Evolutionary conservation across 2,329 filamentous ascomycete species (phyloP).

Genomic region (Fusarium duplospermum): DNA sequence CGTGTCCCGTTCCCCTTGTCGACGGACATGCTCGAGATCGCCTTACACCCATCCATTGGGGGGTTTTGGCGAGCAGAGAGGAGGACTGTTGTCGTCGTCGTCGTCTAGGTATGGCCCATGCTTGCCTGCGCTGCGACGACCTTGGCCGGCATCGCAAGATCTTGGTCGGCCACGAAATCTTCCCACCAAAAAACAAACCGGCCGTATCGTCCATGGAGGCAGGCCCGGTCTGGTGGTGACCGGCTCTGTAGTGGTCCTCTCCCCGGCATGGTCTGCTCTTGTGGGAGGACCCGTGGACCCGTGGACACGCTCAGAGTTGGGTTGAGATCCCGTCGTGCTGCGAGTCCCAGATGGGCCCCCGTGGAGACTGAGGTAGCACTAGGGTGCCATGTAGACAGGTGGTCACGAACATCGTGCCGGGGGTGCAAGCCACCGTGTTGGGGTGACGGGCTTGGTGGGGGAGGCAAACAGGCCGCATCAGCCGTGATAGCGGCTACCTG

Average conservation of each 20-base stretch:
- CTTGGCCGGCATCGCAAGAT: neutral
- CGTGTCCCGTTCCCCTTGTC: slow-evolving; percentile 4
- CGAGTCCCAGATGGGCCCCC: slow-evolving; percentile 53
- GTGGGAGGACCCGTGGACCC: slow-evolving; percentile 45
- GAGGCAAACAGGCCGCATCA: slow-evolving; percentile 5
- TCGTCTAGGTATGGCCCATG: neutral
- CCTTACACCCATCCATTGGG: slow-evolving; percentile 13
- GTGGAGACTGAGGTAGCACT: slow-evolving; percentile 52
- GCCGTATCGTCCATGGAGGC: slow-evolving; percentile 15
- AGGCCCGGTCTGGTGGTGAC: slow-evolving; percentile 27
- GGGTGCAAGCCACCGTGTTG: neutral
- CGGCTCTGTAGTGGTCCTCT: slow-evolving; percentile 26
- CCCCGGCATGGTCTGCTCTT: slow-evolving; percentile 37
- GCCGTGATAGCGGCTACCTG: slow-evolving; percentile 42
- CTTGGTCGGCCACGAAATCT: neutral
- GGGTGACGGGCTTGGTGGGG: neutral
- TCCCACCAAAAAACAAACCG: slow-evolving; percentile 21
- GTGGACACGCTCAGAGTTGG: slow-evolving; percentile 50
- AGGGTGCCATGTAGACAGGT: slow-evolving; percentile 50
- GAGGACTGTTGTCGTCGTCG: neutral
- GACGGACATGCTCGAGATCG: neutral
- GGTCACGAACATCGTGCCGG: slow-evolving; percentile 39
- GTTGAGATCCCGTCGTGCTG: slow-evolving; percentile 54
- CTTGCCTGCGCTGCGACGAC: neutral
- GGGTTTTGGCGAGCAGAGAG: neutral